A percentile compares a stretch with the other conserved stretches of the same genome.
phyloP scores from a whole-genome alignment of 768 basidiomycete species.

The Suillus hirtellus region DNA sequence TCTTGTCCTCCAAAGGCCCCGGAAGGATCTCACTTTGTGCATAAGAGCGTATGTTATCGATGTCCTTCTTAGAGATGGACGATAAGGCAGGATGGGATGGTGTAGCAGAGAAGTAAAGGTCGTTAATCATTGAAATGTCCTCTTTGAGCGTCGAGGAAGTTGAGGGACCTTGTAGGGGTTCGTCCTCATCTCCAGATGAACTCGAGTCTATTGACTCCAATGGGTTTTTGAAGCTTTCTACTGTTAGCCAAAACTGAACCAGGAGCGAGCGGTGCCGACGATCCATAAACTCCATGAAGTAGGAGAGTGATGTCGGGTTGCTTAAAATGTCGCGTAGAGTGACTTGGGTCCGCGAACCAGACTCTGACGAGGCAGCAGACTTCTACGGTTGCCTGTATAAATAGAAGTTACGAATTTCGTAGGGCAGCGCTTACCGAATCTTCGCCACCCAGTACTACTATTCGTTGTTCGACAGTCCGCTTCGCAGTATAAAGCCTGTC shows the following conservation, averaged over 20 bases:
- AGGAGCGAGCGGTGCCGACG: slow-evolving; percentile 78
- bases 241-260: slow-evolving; percentile 97
- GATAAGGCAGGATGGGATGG: slow-evolving; percentile 59
- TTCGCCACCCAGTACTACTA: slow-evolving; percentile 73
- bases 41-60: slow-evolving; percentile 69
- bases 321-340: slow-evolving; percentile 78
- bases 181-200: slow-evolving; percentile 58
- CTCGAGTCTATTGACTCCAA: slow-evolving; percentile 75
- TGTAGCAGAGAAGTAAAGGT: slow-evolving; percentile 76
- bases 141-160: slow-evolving; percentile 69
- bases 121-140: slow-evolving; percentile 87
- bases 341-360: slow-evolving; percentile 47
- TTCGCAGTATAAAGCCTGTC: slow-evolving; percentile 90
- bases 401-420: neutral
- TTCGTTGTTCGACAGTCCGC: slow-evolving; percentile 82
- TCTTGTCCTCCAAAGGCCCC: slow-evolving; percentile 42
- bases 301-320: slow-evolving; percentile 88
- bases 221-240: slow-evolving; percentile 97
- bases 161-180: slow-evolving; percentile 56
- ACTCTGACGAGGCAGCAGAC: slow-evolving; percentile 45
- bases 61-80: slow-evolving; percentile 67
- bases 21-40: slow-evolving; percentile 50
- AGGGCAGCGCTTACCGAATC: slow-evolving; percentile 47
- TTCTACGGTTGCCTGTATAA: slow-evolving; percentile 19
- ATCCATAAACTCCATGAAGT: slow-evolving; percentile 99